These are phyloP conservation scores for Astrephomene gubernaculifera DNA, from an alignment of 139 green algal species.

Conservation along the genomic window DNA sequence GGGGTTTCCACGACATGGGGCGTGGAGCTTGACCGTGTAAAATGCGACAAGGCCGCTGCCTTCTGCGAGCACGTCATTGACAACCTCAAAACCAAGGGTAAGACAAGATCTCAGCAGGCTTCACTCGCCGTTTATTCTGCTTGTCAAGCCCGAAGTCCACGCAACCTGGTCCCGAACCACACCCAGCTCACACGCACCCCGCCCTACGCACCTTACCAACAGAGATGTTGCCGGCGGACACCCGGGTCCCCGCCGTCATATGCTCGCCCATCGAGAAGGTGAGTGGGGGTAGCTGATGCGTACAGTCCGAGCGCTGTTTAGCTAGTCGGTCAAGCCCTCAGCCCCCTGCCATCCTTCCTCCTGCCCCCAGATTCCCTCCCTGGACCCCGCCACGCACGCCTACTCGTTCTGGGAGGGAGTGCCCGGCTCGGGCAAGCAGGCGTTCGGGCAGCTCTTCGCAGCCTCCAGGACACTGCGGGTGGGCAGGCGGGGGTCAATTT, in stretches of 20 bases:
- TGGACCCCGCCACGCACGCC: slow-evolving; percentile 86
- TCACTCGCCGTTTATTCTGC: no score
- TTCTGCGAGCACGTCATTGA: slow-evolving; percentile 70
- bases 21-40: slow-evolving; percentile 88
- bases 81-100: background rate
- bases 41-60: slow-evolving; percentile 82
- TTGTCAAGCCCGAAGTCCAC: no score
- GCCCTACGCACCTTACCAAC: no score
- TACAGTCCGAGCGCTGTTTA: background rate
- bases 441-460: slow-evolving; percentile 87
- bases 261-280: slow-evolving; percentile 81
- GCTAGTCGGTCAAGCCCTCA: background rate
- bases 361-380: slow-evolving; percentile 67
- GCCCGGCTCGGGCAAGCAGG: slow-evolving; percentile 71
- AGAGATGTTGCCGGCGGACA: background rate
- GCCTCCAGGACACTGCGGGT: slow-evolving; percentile 65
- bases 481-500: no score
- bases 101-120: no score
- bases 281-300: background rate
- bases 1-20: slow-evolving; percentile 64
- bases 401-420: slow-evolving; percentile 98
- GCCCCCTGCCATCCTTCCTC: no score
- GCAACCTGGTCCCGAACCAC: no score
- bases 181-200: no score
- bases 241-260: slow-evolving; percentile 54